Evolutionary conservation across 2,329 filamentous ascomycete species (phyloP).

Genomic region (Cladosporium sp.): DNA sequence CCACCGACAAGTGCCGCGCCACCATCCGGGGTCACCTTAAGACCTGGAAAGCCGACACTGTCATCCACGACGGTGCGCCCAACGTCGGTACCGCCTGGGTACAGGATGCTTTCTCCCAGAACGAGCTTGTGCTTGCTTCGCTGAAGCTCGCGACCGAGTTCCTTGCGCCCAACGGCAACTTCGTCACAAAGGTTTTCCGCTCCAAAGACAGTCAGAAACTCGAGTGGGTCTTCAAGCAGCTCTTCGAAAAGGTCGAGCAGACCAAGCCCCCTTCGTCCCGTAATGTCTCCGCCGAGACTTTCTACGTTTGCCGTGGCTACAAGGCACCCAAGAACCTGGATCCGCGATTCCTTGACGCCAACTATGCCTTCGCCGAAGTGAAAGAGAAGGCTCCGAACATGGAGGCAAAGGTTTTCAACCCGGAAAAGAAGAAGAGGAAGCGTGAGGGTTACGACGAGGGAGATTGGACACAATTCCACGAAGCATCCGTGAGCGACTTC

Average conservation of each 20-base stretch:
- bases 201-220: constrained; percentile 96
- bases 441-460: constrained; percentile 96
- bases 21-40: constrained; percentile 88
- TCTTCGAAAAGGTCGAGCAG: constrained; percentile 91
- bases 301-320: constrained; percentile 92
- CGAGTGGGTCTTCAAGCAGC: constrained; percentile 95
- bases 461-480: constrained; percentile 88
- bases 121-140: constrained; percentile 82
- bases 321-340: constrained; percentile 94
- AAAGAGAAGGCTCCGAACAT: constrained; percentile 82
- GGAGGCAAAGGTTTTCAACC: constrained; percentile 96
- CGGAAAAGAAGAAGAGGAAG: constrained; percentile 95
- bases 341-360: constrained; percentile 84
- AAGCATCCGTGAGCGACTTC: constrained; percentile 82
- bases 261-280: constrained; percentile 94
- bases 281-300: constrained; percentile 97
- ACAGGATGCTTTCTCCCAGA: constrained; percentile 97
- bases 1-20: constrained; percentile 88
- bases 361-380: constrained; percentile 89
- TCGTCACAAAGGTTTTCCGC: constrained; percentile 95
- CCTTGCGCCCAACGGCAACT: constrained; percentile 78
- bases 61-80: constrained; percentile 93
- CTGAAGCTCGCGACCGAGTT: constrained; percentile 95
- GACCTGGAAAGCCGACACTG: constrained; percentile 92
- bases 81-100: constrained; percentile 98